Percentiles rank a stretch among this genome's conserved stretches.
Evolutionary conservation across 2,329 filamentous ascomycete genomes (phyloP).

Genomic region (Claviceps sp.): DNA sequence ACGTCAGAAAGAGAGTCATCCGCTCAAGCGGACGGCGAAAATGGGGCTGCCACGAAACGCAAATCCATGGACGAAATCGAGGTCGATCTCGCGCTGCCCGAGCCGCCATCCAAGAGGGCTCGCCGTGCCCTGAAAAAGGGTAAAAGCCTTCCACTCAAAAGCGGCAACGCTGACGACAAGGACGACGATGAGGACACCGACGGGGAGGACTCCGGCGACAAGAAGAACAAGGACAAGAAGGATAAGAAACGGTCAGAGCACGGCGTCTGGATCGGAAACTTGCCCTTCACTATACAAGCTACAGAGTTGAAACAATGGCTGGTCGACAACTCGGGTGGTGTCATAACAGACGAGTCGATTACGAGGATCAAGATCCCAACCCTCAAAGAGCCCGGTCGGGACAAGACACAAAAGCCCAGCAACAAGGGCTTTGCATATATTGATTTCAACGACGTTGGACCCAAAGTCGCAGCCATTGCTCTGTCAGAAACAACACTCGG

Average conservation of each 20-base stretch:
- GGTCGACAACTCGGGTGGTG: constrained; percentile 53
- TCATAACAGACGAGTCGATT: constrained; percentile 55
- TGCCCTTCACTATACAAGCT: constrained; percentile 70
- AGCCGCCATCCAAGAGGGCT: constrained; percentile 90
- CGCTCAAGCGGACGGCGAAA: constrained; percentile 2
- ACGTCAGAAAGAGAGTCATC: constrained; percentile 5
- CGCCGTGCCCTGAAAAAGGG: constrained; percentile 81
- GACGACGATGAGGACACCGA: constrained; percentile 19
- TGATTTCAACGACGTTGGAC: constrained; percentile 63
- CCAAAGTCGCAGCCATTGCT: constrained; percentile 63
- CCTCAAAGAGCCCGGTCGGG: constrained; percentile 33
- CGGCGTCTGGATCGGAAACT: constrained; percentile 91
- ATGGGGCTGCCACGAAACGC: constrained; percentile 40
- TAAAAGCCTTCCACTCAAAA: constrained; percentile 39
- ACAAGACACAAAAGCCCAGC: constrained; percentile 19
- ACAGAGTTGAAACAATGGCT: constrained; percentile 68
- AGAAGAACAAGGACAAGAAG: constrained; percentile 25
- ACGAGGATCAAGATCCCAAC: constrained; percentile 73
- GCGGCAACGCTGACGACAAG: constrained; percentile 19
- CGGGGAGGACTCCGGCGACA: constrained; percentile 20
- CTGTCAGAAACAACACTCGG: constrained; percentile 72
- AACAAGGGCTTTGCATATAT: constrained; percentile 97
- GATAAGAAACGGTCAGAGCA: constrained; percentile 56
- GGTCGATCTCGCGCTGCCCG: constrained; percentile 78
- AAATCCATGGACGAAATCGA: constrained; percentile 67